A percentile compares a stretch with the other conserved stretches of the same genome.
These are phyloP conservation scores for Suhomyces canberraensis DNA, from an alignment of 805 yeast genomes.

Conservation along the genomic window DNA sequence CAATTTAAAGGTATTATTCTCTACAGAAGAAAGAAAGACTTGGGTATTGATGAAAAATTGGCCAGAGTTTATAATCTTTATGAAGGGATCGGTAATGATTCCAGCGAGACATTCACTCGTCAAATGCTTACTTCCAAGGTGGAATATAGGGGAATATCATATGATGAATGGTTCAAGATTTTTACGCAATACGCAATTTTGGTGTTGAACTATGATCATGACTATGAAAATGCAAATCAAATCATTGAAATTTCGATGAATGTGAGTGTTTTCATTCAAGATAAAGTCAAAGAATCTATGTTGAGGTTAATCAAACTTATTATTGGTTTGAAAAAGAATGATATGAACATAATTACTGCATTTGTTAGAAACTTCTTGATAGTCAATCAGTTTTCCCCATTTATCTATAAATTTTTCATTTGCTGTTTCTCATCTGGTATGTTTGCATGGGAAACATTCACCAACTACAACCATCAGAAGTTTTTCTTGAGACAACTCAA, in stretches of 20 bases:
- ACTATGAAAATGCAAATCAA: slow-evolving; percentile 47
- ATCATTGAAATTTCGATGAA: slow-evolving; percentile 72
- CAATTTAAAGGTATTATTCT: slow-evolving; percentile 65
- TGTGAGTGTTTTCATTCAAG: slow-evolving; percentile 74
- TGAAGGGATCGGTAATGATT: slow-evolving; percentile 44
- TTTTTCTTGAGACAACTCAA: slow-evolving; percentile 85
- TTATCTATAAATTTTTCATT: slow-evolving; percentile 61
- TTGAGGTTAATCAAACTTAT: slow-evolving; percentile 68
- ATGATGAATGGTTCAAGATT: slow-evolving; percentile 80
- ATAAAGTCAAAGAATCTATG: slow-evolving; percentile 55
- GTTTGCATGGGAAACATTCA: slow-evolving; percentile 55
- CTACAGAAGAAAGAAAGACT: slow-evolving; percentile 56
- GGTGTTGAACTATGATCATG: slow-evolving; percentile 62
- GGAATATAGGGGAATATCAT: slow-evolving; percentile 70
- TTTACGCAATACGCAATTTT: slow-evolving; percentile 77
- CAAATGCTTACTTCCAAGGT: slow-evolving; percentile 46
- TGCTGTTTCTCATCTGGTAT: slow-evolving; percentile 64
- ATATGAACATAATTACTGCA: slow-evolving; percentile 51
- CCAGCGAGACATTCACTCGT: slow-evolving; percentile 20
- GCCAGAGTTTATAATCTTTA: slow-evolving; percentile 64
- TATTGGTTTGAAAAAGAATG: slow-evolving; percentile 46
- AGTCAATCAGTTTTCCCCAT: slow-evolving; percentile 72
- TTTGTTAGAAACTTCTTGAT: slow-evolving; percentile 63
- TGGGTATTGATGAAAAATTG: slow-evolving; percentile 70
- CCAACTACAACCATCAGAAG: slow-evolving; percentile 83